Evolutionary conservation across 371 early-diverging fungal genomes (phyloP), one percentile per base, ranked within the genome.

Genomic region (Mortierella sp.): DNA sequence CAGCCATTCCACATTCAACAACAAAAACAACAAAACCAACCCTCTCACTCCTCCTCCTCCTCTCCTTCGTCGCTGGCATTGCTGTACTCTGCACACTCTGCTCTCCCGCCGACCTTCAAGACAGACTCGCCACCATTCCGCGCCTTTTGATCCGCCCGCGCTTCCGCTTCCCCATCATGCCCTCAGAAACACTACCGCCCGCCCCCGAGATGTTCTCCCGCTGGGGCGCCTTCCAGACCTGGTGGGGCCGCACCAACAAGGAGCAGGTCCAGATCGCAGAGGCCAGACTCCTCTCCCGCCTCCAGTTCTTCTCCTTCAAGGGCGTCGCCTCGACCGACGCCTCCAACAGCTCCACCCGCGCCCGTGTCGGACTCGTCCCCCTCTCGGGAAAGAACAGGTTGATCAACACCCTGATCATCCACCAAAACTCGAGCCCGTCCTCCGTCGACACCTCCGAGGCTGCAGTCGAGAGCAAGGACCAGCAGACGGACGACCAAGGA

Each of bases 301-400:
- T 80, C 45, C 86, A 87, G 67, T 86, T 80, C 68, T 88, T 87
- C 58, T 81, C 84, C 22, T 66, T 78, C 40, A 80, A 73, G 11
- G 81, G 76, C 6, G 77, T 74, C 43, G 70, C 75, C 34, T 87
- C 66, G 64, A 72, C 84, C 4, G 41, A 24, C 44, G 86, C 71
- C 31, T 83, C 64, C 74, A 76, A 68, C 52, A 86, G 14, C 61
- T 71, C 79, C 5, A 86, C 87, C 1, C 43, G 83, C 1, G 87
- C 89, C 45, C 82, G 86, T 26, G 89, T 91, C 0, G 86, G 89
- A 1, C 79, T 89, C 39, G 91, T 90, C 22, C 82, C 86, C 31
- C 80, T 87, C 41, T 80, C 85, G 9, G 80, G 86, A 52, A 83
- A 78, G 26, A 74, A 77, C 39, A 64, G 86, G 19, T 73, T 48